Evolutionary conservation across 176 grass and related monocot genomes (phyloP), one percentile per base, ranked within the genome.

Genomic region (Puya raimondii): DNA sequence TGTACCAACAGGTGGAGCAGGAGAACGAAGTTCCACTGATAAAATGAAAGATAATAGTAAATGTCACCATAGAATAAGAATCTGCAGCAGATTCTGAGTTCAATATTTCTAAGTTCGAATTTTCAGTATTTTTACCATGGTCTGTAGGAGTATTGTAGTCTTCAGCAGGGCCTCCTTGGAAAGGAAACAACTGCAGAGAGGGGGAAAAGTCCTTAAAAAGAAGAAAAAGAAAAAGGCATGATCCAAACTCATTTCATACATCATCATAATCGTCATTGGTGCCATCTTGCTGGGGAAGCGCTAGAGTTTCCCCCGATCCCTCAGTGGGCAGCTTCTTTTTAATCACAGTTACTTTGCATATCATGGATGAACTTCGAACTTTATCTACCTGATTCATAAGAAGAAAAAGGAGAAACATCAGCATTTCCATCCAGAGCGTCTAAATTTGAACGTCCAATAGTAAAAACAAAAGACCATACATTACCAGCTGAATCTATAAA

Each of bases 241-340:
- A 72, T 52, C 64, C 71, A 64, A 50, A 79, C 0, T 9, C 26
- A 79, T 67, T 12, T 12, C 70, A 74, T 91, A 91, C 89, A 80
- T 91, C 88, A 48, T 91, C 87, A 69, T 91, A 85, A n/a, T 91
- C 89, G 72, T 91, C 89, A 65, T 91, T 74, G 67, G 85, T 69
- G 65, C 89, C 89, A 69, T 91, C 89, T 57, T 49, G 1, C 64
- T 91, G 85, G 26, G 85, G 89, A 88, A 91, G 74, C 79, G 72
- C 64, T 78, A 66, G 63, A 75, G 42, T 18, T 33, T 42, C n/a
- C 22, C 48, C 59, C 23, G 56, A 52, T 65, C 70, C 76, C 72
- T 79, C 72, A n/a, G 68, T 69, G 11, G 48, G 72, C 21, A 63
- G 49, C 33, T 25, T 25, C 54, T 80, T 80, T 12, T 63, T 56